Conservation (phyloP, 164 flowering plant genomes). For the Buxus sempervirens region DNA sequence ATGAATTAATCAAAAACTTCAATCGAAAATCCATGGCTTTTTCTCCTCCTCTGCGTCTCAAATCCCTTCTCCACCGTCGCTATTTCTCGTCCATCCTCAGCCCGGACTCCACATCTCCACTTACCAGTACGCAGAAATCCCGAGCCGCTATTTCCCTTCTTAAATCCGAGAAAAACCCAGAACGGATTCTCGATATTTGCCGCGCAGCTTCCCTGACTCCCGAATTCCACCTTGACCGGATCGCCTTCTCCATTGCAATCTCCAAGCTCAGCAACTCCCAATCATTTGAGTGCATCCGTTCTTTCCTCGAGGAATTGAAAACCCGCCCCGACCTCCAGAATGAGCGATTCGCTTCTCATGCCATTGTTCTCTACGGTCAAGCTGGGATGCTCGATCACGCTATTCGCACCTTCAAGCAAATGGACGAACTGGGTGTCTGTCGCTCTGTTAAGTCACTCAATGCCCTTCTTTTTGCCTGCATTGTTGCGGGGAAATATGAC, state of each 20-base stretch:
- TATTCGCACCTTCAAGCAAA: constrained; percentile 39
- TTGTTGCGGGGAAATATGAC: constrained; percentile 40
- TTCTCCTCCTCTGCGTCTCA: constrained; percentile 27
- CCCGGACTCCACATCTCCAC: constrained; percentile 42
- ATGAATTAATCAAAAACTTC: background rate
- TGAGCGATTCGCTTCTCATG: constrained; percentile 49
- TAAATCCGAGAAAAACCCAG: constrained; percentile 60
- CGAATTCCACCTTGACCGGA: constrained; percentile 58
- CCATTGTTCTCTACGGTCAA: constrained; percentile 67
- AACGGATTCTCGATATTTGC: constrained; percentile 65
- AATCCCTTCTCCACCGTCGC: constrained; percentile 21
- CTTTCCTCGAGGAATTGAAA: constrained; percentile 43
- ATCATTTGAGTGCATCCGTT: constrained; percentile 36
- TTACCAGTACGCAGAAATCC: constrained; percentile 47
- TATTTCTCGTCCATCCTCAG: constrained; percentile 44
- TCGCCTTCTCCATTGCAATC: constrained; percentile 63
- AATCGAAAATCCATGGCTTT: background rate
- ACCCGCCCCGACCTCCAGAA: constrained; percentile 51
- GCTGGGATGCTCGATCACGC: constrained; percentile 64
- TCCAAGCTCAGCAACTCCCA: constrained; percentile 44
- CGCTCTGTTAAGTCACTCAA: constrained; percentile 46
- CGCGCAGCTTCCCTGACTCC: constrained; percentile 75
- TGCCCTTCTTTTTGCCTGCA: constrained; percentile 52
- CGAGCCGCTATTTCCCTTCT: constrained; percentile 65
- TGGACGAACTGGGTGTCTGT: constrained; percentile 35